A percentile compares a stretch with the other conserved stretches of the same genome.
phyloP scores from a whole-genome alignment of 2,329 filamentous ascomycete genomes.

The Exophiala xenobiotica region DNA sequence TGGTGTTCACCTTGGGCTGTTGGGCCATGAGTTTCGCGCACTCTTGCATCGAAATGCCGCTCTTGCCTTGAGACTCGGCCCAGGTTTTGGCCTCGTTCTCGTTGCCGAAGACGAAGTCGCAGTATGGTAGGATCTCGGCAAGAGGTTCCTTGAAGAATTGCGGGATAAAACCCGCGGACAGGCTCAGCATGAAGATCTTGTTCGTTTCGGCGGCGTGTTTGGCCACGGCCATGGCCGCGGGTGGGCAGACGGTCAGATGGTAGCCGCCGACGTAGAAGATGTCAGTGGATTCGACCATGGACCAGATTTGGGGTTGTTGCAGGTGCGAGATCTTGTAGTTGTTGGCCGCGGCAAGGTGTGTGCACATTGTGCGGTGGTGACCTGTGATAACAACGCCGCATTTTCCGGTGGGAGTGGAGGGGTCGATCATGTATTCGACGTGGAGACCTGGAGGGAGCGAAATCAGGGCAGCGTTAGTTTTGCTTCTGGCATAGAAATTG shows the following conservation, averaged over 20 bases:
- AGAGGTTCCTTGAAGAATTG: constrained; percentile 98
- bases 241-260: constrained; percentile 94
- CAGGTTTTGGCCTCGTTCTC: constrained; percentile 91
- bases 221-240: constrained; percentile 83
- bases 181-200: constrained; percentile 86
- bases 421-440: constrained; percentile 92
- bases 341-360: constrained; percentile 93
- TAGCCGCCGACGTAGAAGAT: constrained; percentile 93
- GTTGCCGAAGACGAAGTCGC: constrained; percentile 96
- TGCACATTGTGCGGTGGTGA: constrained; percentile 91
- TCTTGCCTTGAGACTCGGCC: constrained; percentile 76
- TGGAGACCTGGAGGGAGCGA: constrained; percentile 42
- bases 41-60: constrained; percentile 56
- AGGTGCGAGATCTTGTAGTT: constrained; percentile 94
- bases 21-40: constrained; percentile 84
- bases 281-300: constrained; percentile 81
- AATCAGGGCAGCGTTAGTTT: too few relatives aligned
- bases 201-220: constrained; percentile 84
- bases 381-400: constrained; percentile 97
- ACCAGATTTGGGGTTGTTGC: constrained; percentile 88
- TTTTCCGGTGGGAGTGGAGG: constrained; percentile 79
- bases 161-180: constrained; percentile 92
- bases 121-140: constrained; percentile 83
- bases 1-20: constrained; percentile 73
- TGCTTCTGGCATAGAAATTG: too few relatives aligned